phyloP scores from a whole-genome alignment of 116 monocot genomes.

The Papilionanthe hybrid region DNA sequence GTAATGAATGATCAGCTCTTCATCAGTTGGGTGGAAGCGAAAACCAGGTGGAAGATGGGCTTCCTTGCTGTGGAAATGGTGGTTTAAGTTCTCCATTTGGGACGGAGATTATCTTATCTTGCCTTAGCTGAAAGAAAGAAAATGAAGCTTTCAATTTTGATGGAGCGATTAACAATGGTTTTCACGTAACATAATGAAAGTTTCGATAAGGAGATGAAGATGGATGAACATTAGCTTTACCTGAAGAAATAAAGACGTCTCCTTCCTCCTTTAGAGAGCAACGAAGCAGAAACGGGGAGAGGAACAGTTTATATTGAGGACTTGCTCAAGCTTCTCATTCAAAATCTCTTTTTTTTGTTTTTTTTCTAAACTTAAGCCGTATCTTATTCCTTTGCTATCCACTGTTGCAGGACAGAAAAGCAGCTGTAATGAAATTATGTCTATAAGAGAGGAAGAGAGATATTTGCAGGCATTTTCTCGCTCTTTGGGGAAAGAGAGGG shows the following conservation, averaged over 20 bases:
- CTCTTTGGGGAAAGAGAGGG: constrained; percentile 36
- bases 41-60: constrained; percentile 78
- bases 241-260: too few species aligned
- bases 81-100: constrained; percentile 25
- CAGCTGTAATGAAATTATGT: constrained; percentile 13
- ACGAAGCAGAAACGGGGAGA: background rate
- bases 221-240: too few species aligned
- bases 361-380: background rate
- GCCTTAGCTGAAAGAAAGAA: too few species aligned
- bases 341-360: background rate
- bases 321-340: background rate
- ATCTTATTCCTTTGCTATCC: background rate
- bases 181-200: background rate
- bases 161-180: background rate
- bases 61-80: constrained; percentile 25
- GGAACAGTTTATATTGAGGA: constrained; percentile 17
- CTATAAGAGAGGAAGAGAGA: background rate
- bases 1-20: constrained; percentile 88
- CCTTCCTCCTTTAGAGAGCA: too few species aligned
- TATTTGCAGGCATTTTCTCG: constrained; percentile 59
- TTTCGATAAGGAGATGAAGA: too few species aligned
- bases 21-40: constrained; percentile 34
- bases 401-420: background rate
- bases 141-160: too few species aligned
- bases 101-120: too few species aligned